Evolutionary conservation across 1,284 basidiomycete genomes (phyloP), one percentile per base, ranked within the genome.

Genomic region (Fomitopsis palustris): DNA sequence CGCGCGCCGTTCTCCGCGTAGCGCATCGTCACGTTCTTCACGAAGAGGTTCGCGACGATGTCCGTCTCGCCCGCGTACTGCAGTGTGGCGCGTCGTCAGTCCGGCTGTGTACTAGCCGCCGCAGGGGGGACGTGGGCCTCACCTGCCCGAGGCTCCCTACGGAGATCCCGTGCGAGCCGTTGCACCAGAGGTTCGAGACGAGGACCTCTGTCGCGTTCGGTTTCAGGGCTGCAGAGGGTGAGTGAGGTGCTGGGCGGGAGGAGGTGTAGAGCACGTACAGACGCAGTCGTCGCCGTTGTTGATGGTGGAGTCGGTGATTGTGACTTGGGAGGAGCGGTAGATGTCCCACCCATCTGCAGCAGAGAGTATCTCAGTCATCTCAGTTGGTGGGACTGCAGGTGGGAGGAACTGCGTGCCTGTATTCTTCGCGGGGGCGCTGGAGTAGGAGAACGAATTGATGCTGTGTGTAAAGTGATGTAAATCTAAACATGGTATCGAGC

Each of bases 201-300:
- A 82, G 61, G 58, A 86, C 79, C 63, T 85, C 82, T 0, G 86
- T 87, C 74, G 65, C 75, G 78, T 87, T 88, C 2, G 86, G 82
- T 70, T 87, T 87, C 76, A 89, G 87, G 3, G 79, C 72, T 73
- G 37, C 17, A 12, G 14, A 8, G 6, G 6, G n/a, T 38, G 8
- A 53, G 29, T 41, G 12, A n/a, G 7, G 17, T 5, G 17, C 9
- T 19, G 8, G n/a, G 8, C 17, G 25, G 31, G 8, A 21, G 4
- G 10, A 56, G 29, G 4, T 12, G 33, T 6, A 16, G 16, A 16
- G 25, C 7, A 37, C 58, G 49, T 54, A 73, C 72, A 79, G 35
- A 88, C 82, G 67, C 85, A 89, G 67, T 87, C 82, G 61, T 85
- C 85, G 5, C 81, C 84, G 56, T 87, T 86, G 55, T 79, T 77